Conservation (phyloP, 1,284 basidiomycete genomes). For the Heliocybe sulcata region DNA sequence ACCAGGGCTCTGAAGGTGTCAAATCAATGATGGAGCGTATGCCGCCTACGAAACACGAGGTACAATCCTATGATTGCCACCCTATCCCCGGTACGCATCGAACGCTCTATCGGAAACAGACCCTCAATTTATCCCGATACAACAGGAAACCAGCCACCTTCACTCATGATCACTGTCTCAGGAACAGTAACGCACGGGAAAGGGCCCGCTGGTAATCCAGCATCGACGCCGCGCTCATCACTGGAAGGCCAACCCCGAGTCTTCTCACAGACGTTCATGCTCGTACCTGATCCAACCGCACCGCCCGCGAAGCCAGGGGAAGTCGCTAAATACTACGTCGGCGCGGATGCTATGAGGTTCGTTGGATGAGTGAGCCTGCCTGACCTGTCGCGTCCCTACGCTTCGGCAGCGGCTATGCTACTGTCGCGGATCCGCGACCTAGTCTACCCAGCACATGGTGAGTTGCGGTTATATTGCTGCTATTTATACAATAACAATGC, state of each 20-base stretch:
- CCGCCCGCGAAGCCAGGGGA: slow-evolving; percentile 58
- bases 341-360: slow-evolving; percentile 69
- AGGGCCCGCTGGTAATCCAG: slow-evolving; percentile 47
- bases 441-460: not conserved
- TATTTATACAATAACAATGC: not conserved
- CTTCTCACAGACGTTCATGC: slow-evolving; percentile 81
- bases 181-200: slow-evolving; percentile 72
- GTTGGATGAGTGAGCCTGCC: slow-evolving; percentile 45
- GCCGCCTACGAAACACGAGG: slow-evolving; percentile 72
- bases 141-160: slow-evolving; percentile 68
- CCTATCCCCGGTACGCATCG: slow-evolving; percentile 66
- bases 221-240: slow-evolving; percentile 39
- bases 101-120: not conserved
- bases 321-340: slow-evolving; percentile 73
- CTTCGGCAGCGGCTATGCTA: not conserved
- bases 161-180: slow-evolving; percentile 70
- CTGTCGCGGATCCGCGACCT: not conserved
- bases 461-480: not conserved
- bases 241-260: slow-evolving; percentile 75
- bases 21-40: slow-evolving; percentile 58
- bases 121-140: not conserved
- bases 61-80: slow-evolving; percentile 83
- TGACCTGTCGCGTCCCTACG: not conserved
- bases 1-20: slow-evolving; percentile 62
- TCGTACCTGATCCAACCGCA: slow-evolving; percentile 65